Evolutionary conservation across 176 grass and related monocot genomes (phyloP).

Genomic region (Ensete glaucum): DNA sequence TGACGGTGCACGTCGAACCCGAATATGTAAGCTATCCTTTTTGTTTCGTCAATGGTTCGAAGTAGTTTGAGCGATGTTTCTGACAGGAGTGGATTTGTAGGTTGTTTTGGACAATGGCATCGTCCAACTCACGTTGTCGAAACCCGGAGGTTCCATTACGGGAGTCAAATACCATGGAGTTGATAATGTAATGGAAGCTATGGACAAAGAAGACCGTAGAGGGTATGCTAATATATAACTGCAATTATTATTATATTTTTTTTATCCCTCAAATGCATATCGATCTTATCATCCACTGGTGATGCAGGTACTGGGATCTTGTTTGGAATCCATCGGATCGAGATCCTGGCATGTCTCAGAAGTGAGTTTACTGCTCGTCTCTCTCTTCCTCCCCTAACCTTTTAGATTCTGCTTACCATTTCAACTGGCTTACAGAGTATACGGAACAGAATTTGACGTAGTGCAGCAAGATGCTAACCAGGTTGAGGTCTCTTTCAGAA

Average conservation of each 20-base stretch:
- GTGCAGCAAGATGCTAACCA: constrained; percentile 31
- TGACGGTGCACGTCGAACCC: too few relatives aligned
- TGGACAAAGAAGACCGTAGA: constrained; percentile 77
- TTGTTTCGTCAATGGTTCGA: too few relatives aligned
- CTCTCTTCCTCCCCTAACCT: background rate
- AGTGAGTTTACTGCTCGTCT: too few relatives aligned
- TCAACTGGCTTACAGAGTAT: constrained; percentile 32
- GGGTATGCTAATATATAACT: constrained; percentile 23
- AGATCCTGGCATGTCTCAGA: constrained; percentile 1
- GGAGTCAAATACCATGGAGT: constrained; percentile 63
- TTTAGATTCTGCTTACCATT: background rate
- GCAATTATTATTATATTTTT: too few relatives aligned
- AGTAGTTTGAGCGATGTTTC: too few relatives aligned
- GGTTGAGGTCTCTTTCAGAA: constrained; percentile 73
- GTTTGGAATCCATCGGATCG: constrained; percentile 32
- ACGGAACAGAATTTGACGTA: constrained; percentile 33
- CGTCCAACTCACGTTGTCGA: constrained; percentile 71
- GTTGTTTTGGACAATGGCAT: constrained; percentile 71
- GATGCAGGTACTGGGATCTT: constrained; percentile 56
- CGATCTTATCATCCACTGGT: background rate
- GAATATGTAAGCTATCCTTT: too few relatives aligned
- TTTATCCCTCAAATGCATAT: too few relatives aligned
- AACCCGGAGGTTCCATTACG: constrained; percentile 56
- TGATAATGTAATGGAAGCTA: constrained; percentile 75
- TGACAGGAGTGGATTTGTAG: constrained; percentile 20